These are phyloP conservation scores for Neophaeococcomyces mojaviensis DNA, from an alignment of 2,329 filamentous ascomycete species.

Conservation along the genomic window DNA sequence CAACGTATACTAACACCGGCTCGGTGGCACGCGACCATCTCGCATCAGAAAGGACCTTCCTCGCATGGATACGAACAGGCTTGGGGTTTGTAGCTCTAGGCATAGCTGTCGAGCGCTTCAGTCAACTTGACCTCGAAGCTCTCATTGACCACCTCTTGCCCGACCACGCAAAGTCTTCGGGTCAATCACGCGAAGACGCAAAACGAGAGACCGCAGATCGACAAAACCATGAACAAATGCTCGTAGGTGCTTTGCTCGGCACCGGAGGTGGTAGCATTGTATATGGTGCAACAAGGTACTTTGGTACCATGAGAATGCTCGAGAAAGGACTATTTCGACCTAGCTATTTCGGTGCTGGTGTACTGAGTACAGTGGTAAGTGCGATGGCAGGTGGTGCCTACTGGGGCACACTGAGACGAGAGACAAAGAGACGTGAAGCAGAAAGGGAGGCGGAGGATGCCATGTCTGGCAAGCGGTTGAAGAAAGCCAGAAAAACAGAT, in stretches of 20 bases:
- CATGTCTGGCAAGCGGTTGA: too few species aligned
- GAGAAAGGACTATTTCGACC: slow-evolving; percentile 37
- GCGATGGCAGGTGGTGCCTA: slow-evolving; percentile 4
- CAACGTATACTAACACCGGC: slow-evolving; percentile 34
- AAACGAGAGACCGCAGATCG: not conserved
- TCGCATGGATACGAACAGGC: slow-evolving; percentile 46
- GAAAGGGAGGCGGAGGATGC: not conserved
- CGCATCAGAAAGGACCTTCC: slow-evolving; percentile 47
- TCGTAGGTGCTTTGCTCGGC: slow-evolving; percentile 37
- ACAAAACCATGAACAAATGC: slow-evolving; percentile 25
- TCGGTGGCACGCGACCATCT: slow-evolving; percentile 47
- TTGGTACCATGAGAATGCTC: slow-evolving; percentile 36
- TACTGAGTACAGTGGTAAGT: not conserved
- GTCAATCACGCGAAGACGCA: slow-evolving; percentile 14
- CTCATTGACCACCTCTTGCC: slow-evolving; percentile 20
- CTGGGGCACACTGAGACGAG: slow-evolving; percentile 1
- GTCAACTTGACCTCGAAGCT: slow-evolving; percentile 37
- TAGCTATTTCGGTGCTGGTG: slow-evolving; percentile 7
- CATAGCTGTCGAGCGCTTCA: slow-evolving; percentile 42
- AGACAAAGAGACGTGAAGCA: not conserved
- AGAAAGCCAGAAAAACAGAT: too few species aligned
- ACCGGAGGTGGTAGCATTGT: slow-evolving; percentile 40
- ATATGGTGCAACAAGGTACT: slow-evolving; percentile 44
- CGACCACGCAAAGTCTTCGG: slow-evolving; percentile 12
- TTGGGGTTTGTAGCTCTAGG: slow-evolving; percentile 47